Percentiles rank a stretch among this genome's conserved stretches.
These are phyloP conservation scores for Incumbomyces lentus DNA, from an alignment of 2,329 filamentous ascomycete species.

Conservation along the genomic window DNA sequence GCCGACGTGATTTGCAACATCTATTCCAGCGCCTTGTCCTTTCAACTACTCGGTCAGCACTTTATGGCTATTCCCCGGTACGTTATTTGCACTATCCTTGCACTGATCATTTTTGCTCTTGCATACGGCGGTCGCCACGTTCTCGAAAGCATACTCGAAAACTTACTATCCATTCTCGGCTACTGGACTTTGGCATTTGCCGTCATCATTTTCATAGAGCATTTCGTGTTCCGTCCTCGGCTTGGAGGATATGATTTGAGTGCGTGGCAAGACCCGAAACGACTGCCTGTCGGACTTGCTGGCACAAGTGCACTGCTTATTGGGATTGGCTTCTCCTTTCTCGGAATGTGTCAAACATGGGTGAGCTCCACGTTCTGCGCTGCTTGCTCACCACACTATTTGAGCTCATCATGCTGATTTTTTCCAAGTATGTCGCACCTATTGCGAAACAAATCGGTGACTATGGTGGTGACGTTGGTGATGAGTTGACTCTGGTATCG, in stretches of 20 bases:
- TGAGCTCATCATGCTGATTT: no score
- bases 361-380: slow-evolving; percentile 22
- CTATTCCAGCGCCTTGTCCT: slow-evolving; percentile 28
- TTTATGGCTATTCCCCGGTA: slow-evolving; percentile 34
- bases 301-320: slow-evolving; percentile 36
- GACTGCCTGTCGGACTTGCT: slow-evolving; percentile 36
- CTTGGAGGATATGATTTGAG: slow-evolving; percentile 39
- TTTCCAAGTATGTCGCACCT: slow-evolving; percentile 28
- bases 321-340: slow-evolving; percentile 40
- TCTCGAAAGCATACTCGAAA: slow-evolving; percentile 35
- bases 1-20: slow-evolving; percentile 30
- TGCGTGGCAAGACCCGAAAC: slow-evolving; percentile 36
- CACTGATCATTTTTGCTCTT: slow-evolving; percentile 38
- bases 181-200: slow-evolving; percentile 44
- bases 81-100: slow-evolving; percentile 39
- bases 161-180: slow-evolving; percentile 40
- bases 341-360: slow-evolving; percentile 52
- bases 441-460: slow-evolving; percentile 36
- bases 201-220: slow-evolving; percentile 39
- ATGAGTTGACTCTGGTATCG: slow-evolving; percentile 43
- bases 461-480: slow-evolving; percentile 41
- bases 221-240: slow-evolving; percentile 38
- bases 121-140: slow-evolving; percentile 35
- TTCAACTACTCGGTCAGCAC: slow-evolving; percentile 34
- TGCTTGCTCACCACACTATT: no score